Evolutionary conservation across 805 yeast species (phyloP).

Genomic region (Wickerhamiella azymoides): DNA sequence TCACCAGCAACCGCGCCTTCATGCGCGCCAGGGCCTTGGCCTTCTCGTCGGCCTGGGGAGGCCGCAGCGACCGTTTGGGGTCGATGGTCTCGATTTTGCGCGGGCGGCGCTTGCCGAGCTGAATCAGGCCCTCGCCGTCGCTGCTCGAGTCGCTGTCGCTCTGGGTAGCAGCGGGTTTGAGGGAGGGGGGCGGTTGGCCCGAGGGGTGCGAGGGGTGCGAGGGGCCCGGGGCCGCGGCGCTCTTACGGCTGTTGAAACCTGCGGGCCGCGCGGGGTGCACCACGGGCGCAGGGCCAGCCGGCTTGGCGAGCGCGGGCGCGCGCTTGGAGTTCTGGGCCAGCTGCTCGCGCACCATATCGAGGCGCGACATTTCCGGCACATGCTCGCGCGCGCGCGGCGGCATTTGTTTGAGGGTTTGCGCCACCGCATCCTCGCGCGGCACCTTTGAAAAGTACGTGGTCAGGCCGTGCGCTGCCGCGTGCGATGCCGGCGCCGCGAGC

Average conservation of each 20-base stretch:
- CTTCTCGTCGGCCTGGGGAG: constrained; percentile 27
- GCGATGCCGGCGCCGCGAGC: too few species aligned
- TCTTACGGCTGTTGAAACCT: constrained; percentile 33
- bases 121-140: constrained; percentile 20
- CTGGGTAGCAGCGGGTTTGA: constrained; percentile 21
- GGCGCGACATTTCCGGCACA: not conserved
- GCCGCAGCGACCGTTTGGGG: constrained; percentile 8
- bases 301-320: too few species aligned
- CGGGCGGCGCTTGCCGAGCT: constrained; percentile 13
- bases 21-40: constrained; percentile 59
- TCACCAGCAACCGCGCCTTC: constrained; percentile 67
- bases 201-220: too few species aligned
- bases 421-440: constrained; percentile 1
- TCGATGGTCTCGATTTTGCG: constrained; percentile 13
- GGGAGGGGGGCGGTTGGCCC: not conserved
- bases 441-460: not conserved
- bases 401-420: not conserved
- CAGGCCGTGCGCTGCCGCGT: not conserved
- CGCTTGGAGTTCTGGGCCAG: not conserved
- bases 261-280: constrained; percentile 37
- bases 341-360: constrained; percentile 1
- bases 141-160: constrained; percentile 25
- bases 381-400: not conserved
- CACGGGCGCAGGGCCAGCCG: not conserved
- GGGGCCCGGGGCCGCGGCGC: constrained; percentile 6